Base-by-base conservation (phyloP, 1,284 basidiomycete species). In the Sutorius eximius region DNA sequence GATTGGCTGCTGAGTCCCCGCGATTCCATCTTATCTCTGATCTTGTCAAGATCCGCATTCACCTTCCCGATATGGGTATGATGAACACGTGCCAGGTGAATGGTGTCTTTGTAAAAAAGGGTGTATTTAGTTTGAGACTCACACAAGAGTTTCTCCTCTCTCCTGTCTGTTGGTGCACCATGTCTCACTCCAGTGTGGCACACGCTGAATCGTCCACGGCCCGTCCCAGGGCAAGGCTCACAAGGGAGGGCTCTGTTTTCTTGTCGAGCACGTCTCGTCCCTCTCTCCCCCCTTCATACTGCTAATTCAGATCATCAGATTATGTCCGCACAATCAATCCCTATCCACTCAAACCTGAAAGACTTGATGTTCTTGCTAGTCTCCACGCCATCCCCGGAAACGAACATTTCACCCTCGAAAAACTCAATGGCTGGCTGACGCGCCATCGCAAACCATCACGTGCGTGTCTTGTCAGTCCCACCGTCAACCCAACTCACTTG, bases 321-420 rank as follows among this genome's bases (percentile, higher is more conserved):
- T 70, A 61, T 38, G 65, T 37, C 13, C 49, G 44, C 24, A 54
- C 48, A 1, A 27, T 57, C 50, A 60, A 30, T 5, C 11, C 55
- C 4, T 56, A 65, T 41, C 67, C 67, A 1, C 2, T n/a, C 1
- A 52, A 11, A 18, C 0, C 22, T 0, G 58, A 71, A 40, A 72
- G 61, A 44, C 29, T 45, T 5, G 6, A 15, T 29, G 22, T 69
- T 1, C 58, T 72, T 2, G 30, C 45, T 18, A 29, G 2, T 1
- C 47, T 69, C 2, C 62, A 22, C 4, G 43, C 58, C 27, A 56
- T 69, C 8, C 62, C 69, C 0, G 68, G 68, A 0, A 69, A 70
- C 37, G 60, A 62, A 11, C 2, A 15, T 0, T 59, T 45, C 22
- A 70, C 65, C 1, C 3, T 60, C 13, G 51, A 53, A 5, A 69